Conservation (phyloP, 768 basidiomycete species). For the Psilocybe sp. region DNA sequence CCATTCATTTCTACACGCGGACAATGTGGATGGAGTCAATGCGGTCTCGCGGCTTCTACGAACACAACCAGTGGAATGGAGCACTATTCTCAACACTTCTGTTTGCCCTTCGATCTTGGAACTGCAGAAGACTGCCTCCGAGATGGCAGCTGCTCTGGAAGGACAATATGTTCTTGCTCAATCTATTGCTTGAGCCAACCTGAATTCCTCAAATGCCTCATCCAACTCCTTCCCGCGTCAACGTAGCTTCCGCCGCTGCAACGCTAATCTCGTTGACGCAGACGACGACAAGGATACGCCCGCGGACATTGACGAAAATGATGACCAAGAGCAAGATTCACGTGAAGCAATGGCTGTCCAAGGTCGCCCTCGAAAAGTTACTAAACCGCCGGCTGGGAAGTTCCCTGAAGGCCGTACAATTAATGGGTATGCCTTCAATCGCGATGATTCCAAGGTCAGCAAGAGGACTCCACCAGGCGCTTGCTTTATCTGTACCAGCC, state of each 20-base stretch:
- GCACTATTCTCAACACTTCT: not conserved
- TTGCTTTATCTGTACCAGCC: slow-evolving; percentile 21
- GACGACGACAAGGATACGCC: not conserved
- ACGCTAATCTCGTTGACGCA: too few relatives aligned
- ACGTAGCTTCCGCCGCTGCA: not conserved
- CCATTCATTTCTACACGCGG: not conserved
- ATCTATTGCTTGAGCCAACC: too few relatives aligned
- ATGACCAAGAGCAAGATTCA: not conserved
- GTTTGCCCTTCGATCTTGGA: not conserved
- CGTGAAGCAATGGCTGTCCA: not conserved
- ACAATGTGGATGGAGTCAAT: not conserved
- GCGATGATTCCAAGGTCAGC: slow-evolving; percentile 2
- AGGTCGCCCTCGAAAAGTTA: too few relatives aligned
- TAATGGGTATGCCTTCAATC: not conserved
- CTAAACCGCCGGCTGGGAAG: not conserved
- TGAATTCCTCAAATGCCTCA: too few relatives aligned
- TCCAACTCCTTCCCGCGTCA: not conserved
- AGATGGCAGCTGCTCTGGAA: not conserved
- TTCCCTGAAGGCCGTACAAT: slow-evolving; percentile 5
- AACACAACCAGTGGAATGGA: slow-evolving; percentile 6
- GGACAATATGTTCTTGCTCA: too few relatives aligned
- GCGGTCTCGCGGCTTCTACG: slow-evolving; percentile 3
- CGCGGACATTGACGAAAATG: not conserved
- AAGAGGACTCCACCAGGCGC: not conserved
- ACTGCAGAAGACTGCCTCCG: not conserved